phyloP scores from a whole-genome alignment of 345 rosid species.

The Melastoma malabathricum region DNA sequence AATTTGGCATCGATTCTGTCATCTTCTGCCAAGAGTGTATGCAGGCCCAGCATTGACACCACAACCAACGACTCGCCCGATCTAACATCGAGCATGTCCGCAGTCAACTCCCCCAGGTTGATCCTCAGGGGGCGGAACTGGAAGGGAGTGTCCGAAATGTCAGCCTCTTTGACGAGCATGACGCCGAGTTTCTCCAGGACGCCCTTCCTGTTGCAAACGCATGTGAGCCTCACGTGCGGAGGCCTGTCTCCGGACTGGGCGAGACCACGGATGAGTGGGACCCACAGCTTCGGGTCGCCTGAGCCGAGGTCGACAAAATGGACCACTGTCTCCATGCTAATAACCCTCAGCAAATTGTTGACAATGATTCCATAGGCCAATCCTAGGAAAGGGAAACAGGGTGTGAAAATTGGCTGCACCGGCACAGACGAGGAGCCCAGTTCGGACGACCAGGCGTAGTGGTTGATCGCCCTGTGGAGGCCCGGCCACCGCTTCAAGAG shows the following conservation, averaged over 20 bases:
- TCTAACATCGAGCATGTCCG: constrained; percentile 18
- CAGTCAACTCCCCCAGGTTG: constrained; percentile 17
- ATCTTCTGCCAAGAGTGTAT: constrained; percentile 28
- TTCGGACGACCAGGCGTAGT: constrained; percentile 2
- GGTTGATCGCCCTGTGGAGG: constrained; percentile 24
- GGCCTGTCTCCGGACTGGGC: constrained; percentile 13
- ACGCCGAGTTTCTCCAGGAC: constrained; percentile 21
- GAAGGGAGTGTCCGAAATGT: constrained; percentile 21
- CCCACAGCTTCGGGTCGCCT: constrained; percentile 24
- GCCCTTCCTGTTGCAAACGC: constrained; percentile 8
- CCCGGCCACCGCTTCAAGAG: constrained; percentile 44
- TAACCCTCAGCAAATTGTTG: constrained; percentile 12
- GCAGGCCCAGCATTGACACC: constrained; percentile 31
- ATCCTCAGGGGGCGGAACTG: constrained; percentile 27
- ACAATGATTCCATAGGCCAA: constrained; percentile 17
- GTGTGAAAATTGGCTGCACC: constrained; percentile 11
- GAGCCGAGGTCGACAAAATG: constrained; percentile 41
- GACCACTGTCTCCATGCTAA: constrained; percentile 16
- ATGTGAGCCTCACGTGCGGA: constrained; percentile 30
- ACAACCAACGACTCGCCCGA: constrained; percentile 35
- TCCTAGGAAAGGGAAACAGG: constrained; percentile 20
- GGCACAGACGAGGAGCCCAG: background rate
- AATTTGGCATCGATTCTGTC: constrained; percentile 37
- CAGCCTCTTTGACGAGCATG: constrained; percentile 32
- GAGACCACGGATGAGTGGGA: constrained; percentile 21